Percentiles rank a stretch among this genome's conserved stretches.
Conservation (phyloP, 2,329 filamentous ascomycete species). For the Neocatenulostroma microsporum region DNA sequence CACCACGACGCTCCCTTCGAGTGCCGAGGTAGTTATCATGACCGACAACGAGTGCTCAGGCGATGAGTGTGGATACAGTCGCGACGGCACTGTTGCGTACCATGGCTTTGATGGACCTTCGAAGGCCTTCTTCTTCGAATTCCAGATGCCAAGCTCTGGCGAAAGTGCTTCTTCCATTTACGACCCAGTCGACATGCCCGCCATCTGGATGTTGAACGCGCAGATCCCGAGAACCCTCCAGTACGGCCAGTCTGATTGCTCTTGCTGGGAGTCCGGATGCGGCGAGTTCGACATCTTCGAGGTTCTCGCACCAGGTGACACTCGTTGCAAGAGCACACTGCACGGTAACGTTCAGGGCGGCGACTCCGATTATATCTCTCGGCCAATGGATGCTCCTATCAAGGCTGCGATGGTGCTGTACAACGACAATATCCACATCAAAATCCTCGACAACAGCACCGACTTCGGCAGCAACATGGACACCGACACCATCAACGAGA, state of each 20-base stretch:
- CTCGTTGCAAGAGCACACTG: slow-evolving; percentile 61
- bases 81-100: slow-evolving; percentile 38
- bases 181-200: slow-evolving; percentile 55
- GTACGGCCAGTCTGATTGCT: slow-evolving; percentile 57
- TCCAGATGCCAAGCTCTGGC: slow-evolving; percentile 60
- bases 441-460: slow-evolving; percentile 36
- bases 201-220: slow-evolving; percentile 70
- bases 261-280: slow-evolving; percentile 63
- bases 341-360: slow-evolving; percentile 57
- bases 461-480: slow-evolving; percentile 32
- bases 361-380: slow-evolving; percentile 62
- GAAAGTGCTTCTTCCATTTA: slow-evolving; percentile 33
- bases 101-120: slow-evolving; percentile 62
- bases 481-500: slow-evolving; percentile 27
- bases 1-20: slow-evolving; percentile 43
- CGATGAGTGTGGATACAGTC: slow-evolving; percentile 34
- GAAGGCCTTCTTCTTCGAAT: slow-evolving; percentile 67
- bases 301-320: slow-evolving; percentile 57
- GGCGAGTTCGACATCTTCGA: slow-evolving; percentile 73
- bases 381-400: slow-evolving; percentile 52
- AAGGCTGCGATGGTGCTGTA: slow-evolving; percentile 60
- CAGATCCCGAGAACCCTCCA: slow-evolving; percentile 63
- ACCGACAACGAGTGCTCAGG: slow-evolving; percentile 45
- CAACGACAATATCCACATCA: slow-evolving; percentile 49
- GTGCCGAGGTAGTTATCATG: slow-evolving; percentile 47